Base-by-base conservation (phyloP, 2,329 filamentous ascomycete genomes). In the Xylariales sp. region DNA sequence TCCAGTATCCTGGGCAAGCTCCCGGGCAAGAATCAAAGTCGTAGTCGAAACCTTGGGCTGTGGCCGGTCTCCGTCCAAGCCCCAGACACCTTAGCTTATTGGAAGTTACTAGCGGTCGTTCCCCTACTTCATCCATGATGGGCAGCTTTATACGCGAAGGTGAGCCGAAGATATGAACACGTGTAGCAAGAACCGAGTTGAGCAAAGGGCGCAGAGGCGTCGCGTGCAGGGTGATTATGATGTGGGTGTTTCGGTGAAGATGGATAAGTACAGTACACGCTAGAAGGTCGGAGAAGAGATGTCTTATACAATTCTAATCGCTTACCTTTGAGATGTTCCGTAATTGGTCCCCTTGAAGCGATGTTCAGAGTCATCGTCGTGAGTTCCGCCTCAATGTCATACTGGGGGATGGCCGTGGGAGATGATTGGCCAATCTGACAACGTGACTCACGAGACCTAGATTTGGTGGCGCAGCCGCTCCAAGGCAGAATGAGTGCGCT, bases 151-250 rank as follows among this genome's bases (percentile, higher is more conserved):
- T 31, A 31, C 24, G 20, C 31, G 16, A 11, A 31, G 24, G 5
- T 14, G 19, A 31, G 16, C 16, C 11, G 12, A 15, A 39, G 25
- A 39, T 39, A 6, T 31, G 16, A 20, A 22, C 16, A 20, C 15
- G 16, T 31, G 16, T 31, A 31, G 7, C 29, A 7, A 14, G n/a
- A 14, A 15, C n/a, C n/a, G 29, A 31, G 14, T n/a, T 5, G 15
- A 18, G 25, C 25, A 27, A 27, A 22, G 15, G 14, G 12, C 35
- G 9, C 12, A 24, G 15, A 38, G 14, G 14, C n/a, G n/a, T 21
- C 44, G 40, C 39, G 48, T 41, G 47, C 40, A 47, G 40, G 41
- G 46, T 48, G 46, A 29, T n/a, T 36, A 11, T 15, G n/a, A 22
- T 46, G 16, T 32, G 34, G 27, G 28, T 43, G 15, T 31, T 4